Base-by-base conservation (phyloP, 345 rosid species). In the Cardamine occulta region DNA sequence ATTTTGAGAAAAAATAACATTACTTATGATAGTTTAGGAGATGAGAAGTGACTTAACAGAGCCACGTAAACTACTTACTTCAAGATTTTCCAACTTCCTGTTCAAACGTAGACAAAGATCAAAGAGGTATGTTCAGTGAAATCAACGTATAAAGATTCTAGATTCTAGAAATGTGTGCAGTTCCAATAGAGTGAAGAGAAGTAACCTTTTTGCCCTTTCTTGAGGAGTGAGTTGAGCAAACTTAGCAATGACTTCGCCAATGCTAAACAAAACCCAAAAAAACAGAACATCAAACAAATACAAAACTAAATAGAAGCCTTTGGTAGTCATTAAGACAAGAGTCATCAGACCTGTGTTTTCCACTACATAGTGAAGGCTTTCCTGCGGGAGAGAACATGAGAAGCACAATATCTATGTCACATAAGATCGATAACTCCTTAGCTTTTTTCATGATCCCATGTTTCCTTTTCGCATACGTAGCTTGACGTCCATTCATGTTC, bases 51-150 rank as follows among this genome's bases (percentile, higher is more conserved):
- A 75, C n/a, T 12, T 26, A 73, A 63, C 28, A 74, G 52, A 67
- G 56, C 31, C 34, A 63, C 37, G 54, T 19, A 40, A 58, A 66
- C 74, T 56, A 65, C 90, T 88, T 86, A 93, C 98, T 82, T 91
- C 96, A 76, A 93, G 96, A 77, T 89, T 87, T 77, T 93, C 96
- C 85, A 91, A 23, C 81, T 84, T 93, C 91, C 94, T 93, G 98
- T 65, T 71, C 62, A 80, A 84, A 73, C 8, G 23, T 60, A 74
- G 47, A 51, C 68, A 68, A 78, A 59, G 23, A 68, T 7, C 17
- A 17, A 74, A 42, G 21, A 53, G n/a, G 1, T 53, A 24, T 7
- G 49, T 51, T 62, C 21, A 72, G 26, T 60, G 53, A 51, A 61
- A 18, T 17, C 24, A 8, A 68, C 70, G 4, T 21, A 55, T 2